Base-by-base conservation (phyloP, 495 filamentous ascomycete genomes). In the Talaromyces stipitatus region DNA sequence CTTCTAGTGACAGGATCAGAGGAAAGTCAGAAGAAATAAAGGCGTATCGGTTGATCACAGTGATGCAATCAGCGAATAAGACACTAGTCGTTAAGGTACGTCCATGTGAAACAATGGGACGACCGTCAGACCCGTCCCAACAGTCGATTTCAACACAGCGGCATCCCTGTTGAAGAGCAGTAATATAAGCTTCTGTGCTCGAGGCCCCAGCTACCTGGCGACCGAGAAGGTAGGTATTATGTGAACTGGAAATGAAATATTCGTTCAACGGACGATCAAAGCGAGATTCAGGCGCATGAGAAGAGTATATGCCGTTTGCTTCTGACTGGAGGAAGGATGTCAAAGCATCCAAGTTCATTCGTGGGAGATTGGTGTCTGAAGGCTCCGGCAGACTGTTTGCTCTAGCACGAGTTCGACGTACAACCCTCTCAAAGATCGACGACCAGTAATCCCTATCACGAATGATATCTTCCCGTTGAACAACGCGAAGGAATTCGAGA, bases 221-320 rank as follows among this genome's bases (percentile, higher is more conserved):
- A 16, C 94, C 94, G 23, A 94, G 73, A 10, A 98, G 84, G 65
- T 98, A 98, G 9, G 94, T 97, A 69, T 98, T 98, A 77, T 98
- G 94, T 16, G 92, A 97, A 76, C 91, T 96, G 3, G 92, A 97
- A 59, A 97, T 94, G 80, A 91, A 97, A 66, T 98, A 98, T 64
- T 98, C 94, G 67, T 96, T 96, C 65, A 98, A 71, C 0, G 94
- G 94, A 27, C 88, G 84, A 61, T 94, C 83, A 48, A 96, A 84
- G 16, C 75, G 72, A 53, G 81, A 77, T 28, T 82, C 69, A 4
- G 84, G 77, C 47, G 78, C 68, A 56, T 76, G 81, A 41, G 76
- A 68, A 28, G 86, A 74, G 24, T 83, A 81, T 3, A 82, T 60
- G 1, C 72, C 77, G 60, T 92, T 95, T 61, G 79, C 81, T 11